Evolutionary conservation across 805 yeast species (phyloP).

Genomic region (Candida silvatica): DNA sequence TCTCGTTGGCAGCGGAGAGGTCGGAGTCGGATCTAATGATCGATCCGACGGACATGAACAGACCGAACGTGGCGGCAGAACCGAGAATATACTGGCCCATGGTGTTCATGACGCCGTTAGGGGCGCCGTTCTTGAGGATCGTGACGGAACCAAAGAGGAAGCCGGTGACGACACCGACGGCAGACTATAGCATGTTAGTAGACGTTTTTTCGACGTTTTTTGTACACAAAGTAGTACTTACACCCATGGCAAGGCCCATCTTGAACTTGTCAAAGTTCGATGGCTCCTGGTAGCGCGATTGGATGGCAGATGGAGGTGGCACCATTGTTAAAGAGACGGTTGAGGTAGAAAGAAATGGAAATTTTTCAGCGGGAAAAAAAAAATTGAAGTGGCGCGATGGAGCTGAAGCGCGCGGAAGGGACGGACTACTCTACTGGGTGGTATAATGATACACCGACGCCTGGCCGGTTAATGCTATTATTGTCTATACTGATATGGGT

Average conservation of each 20-base stretch:
- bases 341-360: neutral
- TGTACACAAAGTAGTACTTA: conserved; percentile 22
- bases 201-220: neutral
- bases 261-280: conserved; percentile 93
- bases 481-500: neutral
- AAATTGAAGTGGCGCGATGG: neutral
- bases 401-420: too few relatives aligned
- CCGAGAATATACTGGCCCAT: conserved; percentile 95
- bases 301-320: conserved; percentile 55
- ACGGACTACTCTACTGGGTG: too few relatives aligned
- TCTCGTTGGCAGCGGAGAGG: conserved; percentile 7
- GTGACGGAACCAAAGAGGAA: conserved; percentile 91
- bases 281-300: conserved; percentile 53
- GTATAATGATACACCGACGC: too few relatives aligned
- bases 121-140: conserved; percentile 91
- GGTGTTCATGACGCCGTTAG: conserved; percentile 94
- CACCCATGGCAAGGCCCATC: conserved; percentile 98
- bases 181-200: conserved; percentile 30
- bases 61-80: conserved; percentile 93
- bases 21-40: conserved; percentile 70
- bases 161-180: conserved; percentile 92
- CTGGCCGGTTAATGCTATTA: conserved; percentile 2
- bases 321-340: conserved; percentile 20
- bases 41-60: conserved; percentile 94
- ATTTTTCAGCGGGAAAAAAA: conserved; percentile 3